A percentile compares a stretch with the other conserved stretches of the same genome.
phyloP scores from a whole-genome alignment of 2,329 filamentous ascomycete genomes.

The Claviceps sp. region DNA sequence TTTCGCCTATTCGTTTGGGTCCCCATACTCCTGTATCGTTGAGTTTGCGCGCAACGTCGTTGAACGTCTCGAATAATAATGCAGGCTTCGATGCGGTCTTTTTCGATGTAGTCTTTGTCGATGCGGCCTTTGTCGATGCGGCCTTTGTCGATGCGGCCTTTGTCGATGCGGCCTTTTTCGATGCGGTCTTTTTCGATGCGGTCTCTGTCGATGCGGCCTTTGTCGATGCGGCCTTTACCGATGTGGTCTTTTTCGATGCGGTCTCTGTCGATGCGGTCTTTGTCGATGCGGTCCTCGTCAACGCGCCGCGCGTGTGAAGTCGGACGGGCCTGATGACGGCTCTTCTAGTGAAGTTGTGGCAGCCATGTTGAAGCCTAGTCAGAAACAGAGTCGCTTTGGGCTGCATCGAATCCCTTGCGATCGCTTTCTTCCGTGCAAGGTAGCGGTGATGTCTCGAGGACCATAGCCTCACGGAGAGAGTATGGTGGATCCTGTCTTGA shows the following conservation, averaged over 20 bases:
- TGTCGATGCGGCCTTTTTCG: too few species aligned
- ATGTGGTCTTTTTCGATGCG: too few species aligned
- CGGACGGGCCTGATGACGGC: conserved; percentile 3
- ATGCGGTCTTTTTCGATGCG: too few species aligned
- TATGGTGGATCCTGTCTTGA: not conserved
- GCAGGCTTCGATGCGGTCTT: not conserved
- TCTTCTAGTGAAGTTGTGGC: conserved; percentile 1
- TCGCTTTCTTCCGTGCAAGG: not conserved
- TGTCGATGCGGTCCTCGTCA: conserved; percentile 1
- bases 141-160: too few species aligned
- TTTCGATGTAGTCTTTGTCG: too few species aligned
- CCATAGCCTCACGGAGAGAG: not conserved
- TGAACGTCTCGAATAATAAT: conserved; percentile 1
- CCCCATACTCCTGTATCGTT: conserved; percentile 15
- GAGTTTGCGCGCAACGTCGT: conserved; percentile 14
- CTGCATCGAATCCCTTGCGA: not conserved
- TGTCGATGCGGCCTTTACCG: too few species aligned
- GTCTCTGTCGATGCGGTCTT: too few species aligned
- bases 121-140: too few species aligned
- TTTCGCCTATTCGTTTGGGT: conserved; percentile 1
- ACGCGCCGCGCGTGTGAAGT: conserved; percentile 4
- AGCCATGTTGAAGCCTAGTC: conserved; percentile 2
- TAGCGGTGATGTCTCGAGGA: not conserved
- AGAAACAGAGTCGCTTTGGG: not conserved
- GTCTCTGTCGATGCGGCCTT: too few species aligned